Percentiles rank a stretch among this genome's conserved stretches.
These are phyloP conservation scores for Rutstroemia sp. DNA, from an alignment of 2,329 filamentous ascomycete species.

Conservation along the genomic window DNA sequence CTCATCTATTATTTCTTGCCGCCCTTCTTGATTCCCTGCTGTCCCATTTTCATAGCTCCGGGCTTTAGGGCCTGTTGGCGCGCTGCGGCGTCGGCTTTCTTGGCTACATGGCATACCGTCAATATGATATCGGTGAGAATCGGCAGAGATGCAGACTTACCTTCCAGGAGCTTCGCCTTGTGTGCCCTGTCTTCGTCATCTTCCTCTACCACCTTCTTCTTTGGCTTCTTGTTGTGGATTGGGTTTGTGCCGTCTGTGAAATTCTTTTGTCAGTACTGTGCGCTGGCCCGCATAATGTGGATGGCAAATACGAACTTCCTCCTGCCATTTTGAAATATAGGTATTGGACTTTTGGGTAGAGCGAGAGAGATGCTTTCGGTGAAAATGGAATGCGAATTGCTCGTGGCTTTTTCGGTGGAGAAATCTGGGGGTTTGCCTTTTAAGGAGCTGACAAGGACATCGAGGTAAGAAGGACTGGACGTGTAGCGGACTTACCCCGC, in stretches of 20 bases:
- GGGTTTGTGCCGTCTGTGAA: slow-evolving; percentile 3
- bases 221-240: slow-evolving; percentile 70
- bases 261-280: neutral
- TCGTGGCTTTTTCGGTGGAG: neutral
- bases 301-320: too few species aligned
- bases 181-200: slow-evolving; percentile 88
- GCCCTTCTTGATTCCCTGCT: too few species aligned
- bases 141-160: too few species aligned
- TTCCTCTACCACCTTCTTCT: slow-evolving; percentile 63
- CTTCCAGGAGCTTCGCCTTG: slow-evolving; percentile 40
- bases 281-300: neutral
- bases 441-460: slow-evolving; percentile 1
- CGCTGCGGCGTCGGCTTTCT: too few species aligned
- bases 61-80: too few species aligned
- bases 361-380: neutral
- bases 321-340: too few species aligned
- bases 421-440: neutral
- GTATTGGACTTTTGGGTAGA: too few species aligned
- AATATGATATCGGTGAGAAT: too few species aligned
- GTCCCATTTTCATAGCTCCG: too few species aligned
- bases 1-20: too few species aligned
- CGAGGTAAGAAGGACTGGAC: too few species aligned
- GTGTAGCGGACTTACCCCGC: neutral
- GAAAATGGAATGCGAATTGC: neutral
- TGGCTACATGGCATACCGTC: too few species aligned